A percentile compares a stretch with the other conserved stretches of the same genome.
These are phyloP conservation scores for Fusarium begoniae DNA, from an alignment of 2,329 filamentous ascomycete species.

Conservation along the genomic window DNA sequence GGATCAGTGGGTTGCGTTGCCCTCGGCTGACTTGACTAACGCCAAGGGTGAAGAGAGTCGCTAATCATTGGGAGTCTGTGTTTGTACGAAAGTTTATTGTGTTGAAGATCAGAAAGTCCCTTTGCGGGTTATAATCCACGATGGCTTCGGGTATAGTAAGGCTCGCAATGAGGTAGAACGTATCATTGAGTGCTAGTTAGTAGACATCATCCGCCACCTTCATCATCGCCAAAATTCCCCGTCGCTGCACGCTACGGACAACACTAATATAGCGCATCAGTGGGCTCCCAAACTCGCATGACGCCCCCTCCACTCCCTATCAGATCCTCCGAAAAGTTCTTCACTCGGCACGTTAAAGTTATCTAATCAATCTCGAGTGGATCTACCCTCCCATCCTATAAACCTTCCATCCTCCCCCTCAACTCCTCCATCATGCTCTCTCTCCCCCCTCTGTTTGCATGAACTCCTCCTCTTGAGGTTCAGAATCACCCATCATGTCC, in stretches of 20 bases:
- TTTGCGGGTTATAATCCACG: not conserved
- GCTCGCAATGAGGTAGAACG: rapidly evolving
- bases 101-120: not conserved
- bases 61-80: not conserved
- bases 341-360: slow-evolving; percentile 10
- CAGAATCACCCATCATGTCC: slow-evolving; percentile 1
- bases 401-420: not conserved
- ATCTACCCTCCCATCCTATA: not conserved
- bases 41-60: slow-evolving; percentile 9
- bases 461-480: not conserved
- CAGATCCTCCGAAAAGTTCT: slow-evolving; percentile 1
- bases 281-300: slow-evolving; percentile 11
- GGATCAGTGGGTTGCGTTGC: not conserved
- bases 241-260: not conserved
- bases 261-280: not conserved
- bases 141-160: rapidly evolving
- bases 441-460: not conserved
- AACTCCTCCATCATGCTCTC: not conserved
- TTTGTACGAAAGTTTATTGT: not conserved
- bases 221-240: not conserved
- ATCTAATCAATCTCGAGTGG: slow-evolving; percentile 33
- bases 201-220: not conserved
- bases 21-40: slow-evolving; percentile 21
- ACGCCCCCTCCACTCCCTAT: not conserved
- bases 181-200: too few relatives aligned